phyloP scores from a whole-genome alignment of 805 yeast species.

The Metschnikowia shivogae region DNA sequence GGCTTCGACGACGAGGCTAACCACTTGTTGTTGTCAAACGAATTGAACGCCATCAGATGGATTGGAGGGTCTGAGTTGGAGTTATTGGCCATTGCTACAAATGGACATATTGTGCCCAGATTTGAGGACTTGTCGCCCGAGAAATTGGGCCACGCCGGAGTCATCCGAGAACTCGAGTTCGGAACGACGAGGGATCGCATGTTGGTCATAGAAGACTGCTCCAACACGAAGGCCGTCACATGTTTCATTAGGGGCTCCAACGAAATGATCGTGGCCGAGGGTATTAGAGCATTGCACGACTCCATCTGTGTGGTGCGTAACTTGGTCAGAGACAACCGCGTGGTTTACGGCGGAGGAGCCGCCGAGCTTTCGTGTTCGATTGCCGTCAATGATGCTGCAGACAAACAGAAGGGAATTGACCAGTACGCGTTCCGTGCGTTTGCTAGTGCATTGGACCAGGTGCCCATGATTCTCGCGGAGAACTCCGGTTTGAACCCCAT shows the following conservation, averaged over 20 bases:
- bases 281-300: slow-evolving; percentile 93
- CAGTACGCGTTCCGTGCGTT: slow-evolving; percentile 98
- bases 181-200: slow-evolving; percentile 97
- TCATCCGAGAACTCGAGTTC: slow-evolving; percentile 80
- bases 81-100: slow-evolving; percentile 93
- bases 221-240: slow-evolving; percentile 84
- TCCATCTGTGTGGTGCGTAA: slow-evolving; percentile 97
- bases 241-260: slow-evolving; percentile 93
- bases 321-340: slow-evolving; percentile 83
- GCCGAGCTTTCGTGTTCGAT: slow-evolving; percentile 93
- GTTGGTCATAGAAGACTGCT: slow-evolving; percentile 89
- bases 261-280: slow-evolving; percentile 97
- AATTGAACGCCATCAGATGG: slow-evolving; percentile 97
- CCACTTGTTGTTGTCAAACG: slow-evolving; percentile 81
- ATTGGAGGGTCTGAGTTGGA: slow-evolving; percentile 97
- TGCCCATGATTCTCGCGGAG: slow-evolving; percentile 94
- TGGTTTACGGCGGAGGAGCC: slow-evolving; percentile 99
- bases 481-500: slow-evolving; percentile 95
- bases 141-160: slow-evolving; percentile 86
- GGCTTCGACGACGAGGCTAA: slow-evolving; percentile 99
- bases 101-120: slow-evolving; percentile 95
- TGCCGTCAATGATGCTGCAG: slow-evolving; percentile 88
- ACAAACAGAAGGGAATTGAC: slow-evolving; percentile 88
- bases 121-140: slow-evolving; percentile 83
- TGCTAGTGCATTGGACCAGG: slow-evolving; percentile 81